These are phyloP conservation scores for Halocafeteria seosinensis DNA, from an alignment of 108 stramenopile genomes.

Conservation along the genomic window DNA sequence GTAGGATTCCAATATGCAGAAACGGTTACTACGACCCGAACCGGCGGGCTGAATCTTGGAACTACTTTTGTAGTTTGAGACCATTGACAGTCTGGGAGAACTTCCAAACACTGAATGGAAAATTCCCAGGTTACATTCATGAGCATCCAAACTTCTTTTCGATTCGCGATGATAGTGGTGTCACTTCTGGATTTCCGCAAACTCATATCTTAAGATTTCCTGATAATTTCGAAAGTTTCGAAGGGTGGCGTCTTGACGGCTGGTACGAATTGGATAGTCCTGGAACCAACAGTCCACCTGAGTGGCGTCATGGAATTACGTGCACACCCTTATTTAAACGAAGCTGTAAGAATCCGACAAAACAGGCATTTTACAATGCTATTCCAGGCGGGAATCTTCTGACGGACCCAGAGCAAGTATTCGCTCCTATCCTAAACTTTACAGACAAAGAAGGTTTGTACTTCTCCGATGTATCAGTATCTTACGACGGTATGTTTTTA, in stretches of 20 bases:
- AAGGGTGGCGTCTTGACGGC: too few relatives aligned
- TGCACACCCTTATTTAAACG: too few relatives aligned
- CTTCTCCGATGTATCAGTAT: too few relatives aligned
- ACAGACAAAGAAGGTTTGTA: conserved; percentile 27
- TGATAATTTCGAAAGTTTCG: too few relatives aligned
- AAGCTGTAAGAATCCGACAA: conserved; percentile 55
- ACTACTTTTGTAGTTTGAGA: neutral
- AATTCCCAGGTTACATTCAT: conserved; percentile 30
- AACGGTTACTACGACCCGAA: conserved; percentile 51
- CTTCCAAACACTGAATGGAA: neutral
- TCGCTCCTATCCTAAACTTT: conserved; percentile 37
- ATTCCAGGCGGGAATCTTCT: conserved; percentile 22
- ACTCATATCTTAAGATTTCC: too few relatives aligned
- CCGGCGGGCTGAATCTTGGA: neutral
- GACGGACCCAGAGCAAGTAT: conserved; percentile 55
- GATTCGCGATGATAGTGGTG: conserved; percentile 45
- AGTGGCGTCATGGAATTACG: too few relatives aligned
- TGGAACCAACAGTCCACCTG: too few relatives aligned
- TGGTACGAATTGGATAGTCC: too few relatives aligned
- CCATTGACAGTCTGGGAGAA: conserved; percentile 56
- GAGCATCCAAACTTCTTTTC: conserved; percentile 59
- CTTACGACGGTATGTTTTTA: too few relatives aligned
- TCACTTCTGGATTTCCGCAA: conserved; percentile 48
- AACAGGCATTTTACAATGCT: conserved; percentile 24
- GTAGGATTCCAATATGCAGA: conserved; percentile 57